phyloP scores from a whole-genome alignment of 805 yeast genomes.

The Torulaspora microellipsoides region DNA sequence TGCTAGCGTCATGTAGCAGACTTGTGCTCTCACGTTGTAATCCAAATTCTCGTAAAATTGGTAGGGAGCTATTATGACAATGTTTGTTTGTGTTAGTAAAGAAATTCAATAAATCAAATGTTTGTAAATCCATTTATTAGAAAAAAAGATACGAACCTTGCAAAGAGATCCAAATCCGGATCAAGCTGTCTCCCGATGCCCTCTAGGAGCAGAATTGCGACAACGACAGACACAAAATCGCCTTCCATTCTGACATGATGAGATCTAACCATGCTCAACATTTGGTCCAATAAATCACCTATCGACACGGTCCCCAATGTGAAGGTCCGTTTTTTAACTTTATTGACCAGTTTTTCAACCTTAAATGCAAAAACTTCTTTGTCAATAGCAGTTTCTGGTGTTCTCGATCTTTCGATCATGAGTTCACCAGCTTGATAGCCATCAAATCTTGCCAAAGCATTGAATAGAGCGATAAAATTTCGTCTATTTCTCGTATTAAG shows the following conservation, averaged over 20 bases:
- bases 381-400: slow-evolving; percentile 88
- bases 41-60: slow-evolving; percentile 78
- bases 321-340: slow-evolving; percentile 82
- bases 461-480: slow-evolving; percentile 85
- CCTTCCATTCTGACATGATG: slow-evolving; percentile 99
- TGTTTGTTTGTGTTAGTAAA: slow-evolving; percentile 11
- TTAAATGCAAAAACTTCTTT: slow-evolving; percentile 81
- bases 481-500: slow-evolving; percentile 69
- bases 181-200: slow-evolving; percentile 95
- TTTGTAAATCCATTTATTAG: slow-evolving; percentile 31
- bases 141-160: slow-evolving; percentile 73
- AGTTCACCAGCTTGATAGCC: slow-evolving; percentile 93
- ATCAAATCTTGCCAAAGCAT: slow-evolving; percentile 83
- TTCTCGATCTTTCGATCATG: slow-evolving; percentile 90
- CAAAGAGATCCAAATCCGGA: slow-evolving; percentile 89
- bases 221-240: slow-evolving; percentile 92
- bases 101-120: background rate
- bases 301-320: slow-evolving; percentile 88
- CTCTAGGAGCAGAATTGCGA: slow-evolving; percentile 84
- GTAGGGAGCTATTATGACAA: slow-evolving; percentile 54
- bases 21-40: slow-evolving; percentile 59
- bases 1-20: slow-evolving; percentile 50
- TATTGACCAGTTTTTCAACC: slow-evolving; percentile 75
- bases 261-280: slow-evolving; percentile 81
- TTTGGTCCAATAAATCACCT: slow-evolving; percentile 84